These are phyloP conservation scores for Podila epigama DNA, from an alignment of 192 early-diverging fungal species.

Conservation along the genomic window DNA sequence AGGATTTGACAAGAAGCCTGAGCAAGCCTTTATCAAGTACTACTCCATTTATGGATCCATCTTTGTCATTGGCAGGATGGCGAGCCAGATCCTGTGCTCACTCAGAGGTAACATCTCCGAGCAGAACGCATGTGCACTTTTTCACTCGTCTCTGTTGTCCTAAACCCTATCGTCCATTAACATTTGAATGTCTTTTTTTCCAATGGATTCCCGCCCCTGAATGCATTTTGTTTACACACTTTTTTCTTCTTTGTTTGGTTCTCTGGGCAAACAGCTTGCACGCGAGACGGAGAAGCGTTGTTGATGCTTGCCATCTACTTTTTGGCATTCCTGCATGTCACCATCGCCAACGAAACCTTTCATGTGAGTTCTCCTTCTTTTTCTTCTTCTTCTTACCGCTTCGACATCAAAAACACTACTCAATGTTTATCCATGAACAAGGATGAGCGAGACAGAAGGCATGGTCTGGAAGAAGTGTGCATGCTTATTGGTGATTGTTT, in stretches of 20 bases:
- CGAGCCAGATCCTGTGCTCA: conserved; percentile 37
- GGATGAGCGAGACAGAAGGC: too few species aligned
- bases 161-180: neutral
- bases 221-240: neutral
- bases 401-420: neutral
- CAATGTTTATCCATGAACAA: neutral
- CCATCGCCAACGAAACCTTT: conserved; percentile 42
- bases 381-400: neutral
- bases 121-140: too few species aligned
- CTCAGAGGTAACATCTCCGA: conserved; percentile 45
- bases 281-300: conserved; percentile 38
- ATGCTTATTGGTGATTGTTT: too few species aligned
- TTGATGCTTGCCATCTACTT: conserved; percentile 47
- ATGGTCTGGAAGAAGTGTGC: too few species aligned
- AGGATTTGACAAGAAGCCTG: conserved; percentile 43
- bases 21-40: conserved; percentile 47
- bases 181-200: neutral
- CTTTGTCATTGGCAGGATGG: conserved; percentile 44
- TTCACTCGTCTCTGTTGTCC: neutral
- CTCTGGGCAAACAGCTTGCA: conserved; percentile 34
- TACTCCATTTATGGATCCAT: conserved; percentile 49
- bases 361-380: conserved; percentile 15
- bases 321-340: conserved; percentile 47
- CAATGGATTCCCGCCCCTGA: neutral
- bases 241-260: neutral